Base-by-base conservation (phyloP, 192 early-diverging fungal species). In the Rhizophagus clarus region DNA sequence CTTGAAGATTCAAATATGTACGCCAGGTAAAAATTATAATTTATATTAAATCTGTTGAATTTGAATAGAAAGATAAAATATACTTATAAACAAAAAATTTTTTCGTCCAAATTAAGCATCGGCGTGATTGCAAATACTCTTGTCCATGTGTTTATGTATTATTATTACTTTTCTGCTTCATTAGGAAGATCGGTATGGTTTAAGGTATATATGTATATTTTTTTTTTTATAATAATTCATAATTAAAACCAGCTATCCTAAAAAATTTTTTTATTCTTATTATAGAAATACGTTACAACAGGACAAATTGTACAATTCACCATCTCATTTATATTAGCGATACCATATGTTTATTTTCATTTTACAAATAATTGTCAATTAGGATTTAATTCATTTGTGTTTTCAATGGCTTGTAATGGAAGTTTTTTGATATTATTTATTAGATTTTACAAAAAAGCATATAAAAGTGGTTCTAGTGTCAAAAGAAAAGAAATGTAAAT, bases 131-230 rank as follows among this genome's bases (percentile, higher is more conserved):
- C 82, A 47, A 88, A 88, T 51, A 86, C 87, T 10, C 61, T 85
- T 11, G 72, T 88, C 5, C 88, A 88, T 76, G 81, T 88, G 15
- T 86, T 88, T 56, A 88, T 88, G 88, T 88, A 88, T 69, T 88
- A 83, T 61, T 88, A 88, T 60, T 88, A 88, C 77, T 88, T 81
- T 80, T 76, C 66, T 2, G 67, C 85, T 29, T 83, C 69, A 2
- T 61, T 88, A 14, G 87, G 87, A n/a, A 67, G 76, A 61, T 77
- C 68, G 0, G 84, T 88, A 4, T 88, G 85, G 85, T 88, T 87
- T 81, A 88, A 88, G 86, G 86, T 87, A 32, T 40, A 40, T 7
- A n/a, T n/a, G n/a, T n/a, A 79, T 64, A 62, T 45, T 69, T 5
- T 5, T 11, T 34, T 8, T 45, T 4, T 60, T 14, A 79, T 20